Base-by-base conservation (phyloP, 306 rosid genomes). In the Medicago lupulina region DNA sequence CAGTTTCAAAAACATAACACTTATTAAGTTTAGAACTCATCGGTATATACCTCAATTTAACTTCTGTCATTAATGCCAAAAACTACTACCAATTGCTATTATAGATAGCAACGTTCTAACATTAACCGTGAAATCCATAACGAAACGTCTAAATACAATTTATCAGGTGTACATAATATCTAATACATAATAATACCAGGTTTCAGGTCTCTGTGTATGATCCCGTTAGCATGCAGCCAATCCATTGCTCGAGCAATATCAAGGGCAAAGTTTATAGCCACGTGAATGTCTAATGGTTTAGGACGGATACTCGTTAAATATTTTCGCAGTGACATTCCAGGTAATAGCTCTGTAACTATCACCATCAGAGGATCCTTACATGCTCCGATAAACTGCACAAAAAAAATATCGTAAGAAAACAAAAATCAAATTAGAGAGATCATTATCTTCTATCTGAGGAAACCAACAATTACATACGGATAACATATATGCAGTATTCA, bases 321-420 rank as follows among this genome's bases (percentile, higher is more conserved):
- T 67, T 90, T 95, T 74, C 99, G 88, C 36, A 95, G 85, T 16
- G 99, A 95, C 99, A 95, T 95, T 70, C 97, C 99, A 2, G 99
- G 99, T 74, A 95, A 88, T 41, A 95, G 84, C 83, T 95, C 99
- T 12, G 99, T 95, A 18, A 95, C 97, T 76, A 95, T 90, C 84
- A 95, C 99, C 99, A 95, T 95, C 62, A 95, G 80, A 59, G 96
- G 99, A 82, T 89, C 99, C 83, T 95, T 92, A 79, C 99, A 95
- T 15, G 97, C 97, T 89, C 99, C 99, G 60, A 95, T 85, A 78
- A 95, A 95, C 99, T 95, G 92, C 83, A 73, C 62, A 63, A 76
- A 8, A 34, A 7, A 44, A 41, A 9, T 44, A 62, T 2, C 73
- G 18, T 9, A 16, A 46, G 43, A 23, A n/a, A 67, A 57, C 4